These are phyloP conservation scores for Coemansia sp. DNA, from an alignment of 192 early-diverging fungal species.

Conservation along the genomic window DNA sequence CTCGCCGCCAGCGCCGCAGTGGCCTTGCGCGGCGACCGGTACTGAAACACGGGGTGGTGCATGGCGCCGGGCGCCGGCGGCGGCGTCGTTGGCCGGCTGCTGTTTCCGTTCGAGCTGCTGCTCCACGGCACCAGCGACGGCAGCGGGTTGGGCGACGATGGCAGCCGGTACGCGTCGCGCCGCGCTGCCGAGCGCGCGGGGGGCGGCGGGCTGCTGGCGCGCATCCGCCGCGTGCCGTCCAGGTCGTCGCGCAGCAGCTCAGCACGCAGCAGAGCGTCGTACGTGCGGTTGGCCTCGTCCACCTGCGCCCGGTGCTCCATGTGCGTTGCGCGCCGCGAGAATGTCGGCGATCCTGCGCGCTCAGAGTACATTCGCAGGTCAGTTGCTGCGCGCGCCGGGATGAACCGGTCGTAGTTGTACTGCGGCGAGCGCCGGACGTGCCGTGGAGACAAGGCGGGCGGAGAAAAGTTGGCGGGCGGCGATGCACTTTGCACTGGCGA, in stretches of 20 bases:
- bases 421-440: conserved; percentile 41
- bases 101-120: conserved; percentile 26
- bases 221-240: conserved; percentile 14
- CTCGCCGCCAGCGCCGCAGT: conserved; percentile 11
- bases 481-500: background rate
- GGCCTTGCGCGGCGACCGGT: conserved; percentile 46
- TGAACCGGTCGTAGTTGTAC: conserved; percentile 57
- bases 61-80: conserved; percentile 19
- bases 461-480: background rate
- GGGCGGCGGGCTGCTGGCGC: conserved; percentile 27
- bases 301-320: conserved; percentile 36
- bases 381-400: conserved; percentile 30
- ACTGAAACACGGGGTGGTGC: conserved; percentile 36
- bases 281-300: conserved; percentile 59
- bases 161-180: conserved; percentile 28
- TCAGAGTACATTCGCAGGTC: conserved; percentile 36
- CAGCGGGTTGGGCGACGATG: conserved; percentile 44
- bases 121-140: conserved; percentile 53
- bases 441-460: background rate
- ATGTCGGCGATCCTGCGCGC: conserved; percentile 30
- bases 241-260: conserved; percentile 59
- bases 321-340: conserved; percentile 11
- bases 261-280: conserved; percentile 58
- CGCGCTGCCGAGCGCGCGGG: conserved; percentile 5
- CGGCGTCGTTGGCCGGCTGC: conserved; percentile 49